Evolutionary conservation across 164 flowering plant species (phyloP).

Genomic region (Aristolochia californica): DNA sequence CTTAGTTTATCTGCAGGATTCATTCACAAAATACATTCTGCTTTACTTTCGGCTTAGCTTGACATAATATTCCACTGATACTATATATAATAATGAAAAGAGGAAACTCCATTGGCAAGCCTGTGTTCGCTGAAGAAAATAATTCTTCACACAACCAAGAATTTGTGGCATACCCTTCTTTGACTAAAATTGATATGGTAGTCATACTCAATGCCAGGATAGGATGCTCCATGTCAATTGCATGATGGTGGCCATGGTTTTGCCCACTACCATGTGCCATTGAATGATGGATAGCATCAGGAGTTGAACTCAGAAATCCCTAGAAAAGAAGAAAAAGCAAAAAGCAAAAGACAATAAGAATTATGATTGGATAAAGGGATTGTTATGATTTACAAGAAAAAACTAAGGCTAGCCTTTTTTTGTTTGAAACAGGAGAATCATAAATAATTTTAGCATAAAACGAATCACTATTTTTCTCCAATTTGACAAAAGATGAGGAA

Average conservation of each 20-base stretch:
- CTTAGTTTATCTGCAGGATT: too few species aligned
- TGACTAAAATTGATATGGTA: slow-evolving; percentile 53
- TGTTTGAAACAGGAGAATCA: not conserved
- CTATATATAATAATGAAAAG: too few species aligned
- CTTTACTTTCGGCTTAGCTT: too few species aligned
- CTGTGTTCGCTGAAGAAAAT: not conserved
- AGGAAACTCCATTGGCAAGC: not conserved
- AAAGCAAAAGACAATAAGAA: too few species aligned
- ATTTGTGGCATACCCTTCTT: slow-evolving; percentile 65
- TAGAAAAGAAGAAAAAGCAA: slow-evolving; percentile 23
- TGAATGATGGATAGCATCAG: slow-evolving; percentile 41
- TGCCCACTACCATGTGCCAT: slow-evolving; percentile 32
- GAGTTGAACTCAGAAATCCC: slow-evolving; percentile 50
- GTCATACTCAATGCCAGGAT: slow-evolving; percentile 79
- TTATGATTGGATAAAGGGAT: too few species aligned
- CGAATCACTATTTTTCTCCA: not conserved
- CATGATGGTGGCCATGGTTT: slow-evolving; percentile 68
- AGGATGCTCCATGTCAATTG: slow-evolving; percentile 83
- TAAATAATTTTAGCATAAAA: not conserved
- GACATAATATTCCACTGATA: too few species aligned
- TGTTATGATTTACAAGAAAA: too few species aligned
- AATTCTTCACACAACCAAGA: not conserved
- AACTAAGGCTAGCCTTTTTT: too few species aligned
- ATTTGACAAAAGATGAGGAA: too few species aligned
- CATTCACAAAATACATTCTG: too few species aligned